phyloP scores from a whole-genome alignment of 2,329 filamentous ascomycete species.

The Apiospora koreana region DNA sequence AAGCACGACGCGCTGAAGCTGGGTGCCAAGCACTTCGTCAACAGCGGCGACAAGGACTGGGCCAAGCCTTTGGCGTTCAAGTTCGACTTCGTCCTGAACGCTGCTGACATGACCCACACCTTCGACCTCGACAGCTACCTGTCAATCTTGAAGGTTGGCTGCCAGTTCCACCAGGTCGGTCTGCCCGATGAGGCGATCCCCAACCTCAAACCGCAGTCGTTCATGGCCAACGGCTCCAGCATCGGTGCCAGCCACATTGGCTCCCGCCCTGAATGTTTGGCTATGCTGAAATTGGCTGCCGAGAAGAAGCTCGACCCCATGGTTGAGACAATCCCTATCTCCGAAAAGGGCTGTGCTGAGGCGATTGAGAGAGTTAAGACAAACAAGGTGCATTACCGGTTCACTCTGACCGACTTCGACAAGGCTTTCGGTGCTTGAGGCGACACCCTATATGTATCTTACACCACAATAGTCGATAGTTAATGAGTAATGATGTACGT shows the following conservation, averaged over 20 bases:
- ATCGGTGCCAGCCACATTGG: conserved; percentile 58
- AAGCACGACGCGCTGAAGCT: conserved; percentile 60
- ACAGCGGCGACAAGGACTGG: conserved; percentile 55
- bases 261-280: conserved; percentile 58
- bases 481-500: background rate
- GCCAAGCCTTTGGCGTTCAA: conserved; percentile 51
- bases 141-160: conserved; percentile 51
- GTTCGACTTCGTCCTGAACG: conserved; percentile 55
- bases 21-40: conserved; percentile 59
- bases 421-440: conserved; percentile 56
- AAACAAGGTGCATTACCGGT: conserved; percentile 67
- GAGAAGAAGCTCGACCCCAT: conserved; percentile 49
- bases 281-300: conserved; percentile 59
- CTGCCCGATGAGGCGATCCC: conserved; percentile 53
- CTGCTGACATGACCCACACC: conserved; percentile 49
- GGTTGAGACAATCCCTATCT: conserved; percentile 65
- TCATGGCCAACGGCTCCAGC: conserved; percentile 40
- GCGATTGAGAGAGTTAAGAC: conserved; percentile 69
- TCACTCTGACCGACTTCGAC: conserved; percentile 69
- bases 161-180: conserved; percentile 60
- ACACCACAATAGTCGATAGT: background rate
- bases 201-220: conserved; percentile 41
- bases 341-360: conserved; percentile 68
- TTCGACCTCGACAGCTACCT: conserved; percentile 57
- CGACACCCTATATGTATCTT: background rate